phyloP scores from a whole-genome alignment of 1,284 basidiomycete genomes.

The Cutaneotrichosporon sp. region DNA sequence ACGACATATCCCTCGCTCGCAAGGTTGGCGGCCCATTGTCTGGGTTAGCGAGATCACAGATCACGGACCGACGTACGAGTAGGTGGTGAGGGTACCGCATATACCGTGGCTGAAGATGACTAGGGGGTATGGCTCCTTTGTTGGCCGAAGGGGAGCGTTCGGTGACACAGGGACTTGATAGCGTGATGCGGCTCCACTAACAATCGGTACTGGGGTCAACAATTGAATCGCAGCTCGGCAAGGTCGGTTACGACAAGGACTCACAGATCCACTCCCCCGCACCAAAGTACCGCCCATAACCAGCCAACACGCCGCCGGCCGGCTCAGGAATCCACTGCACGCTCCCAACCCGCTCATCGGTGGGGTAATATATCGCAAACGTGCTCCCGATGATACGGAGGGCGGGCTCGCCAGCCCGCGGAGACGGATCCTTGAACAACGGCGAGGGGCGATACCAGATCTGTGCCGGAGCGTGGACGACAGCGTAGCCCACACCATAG shows the following conservation, averaged over 20 bases:
- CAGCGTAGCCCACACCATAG: slow-evolving; percentile 32
- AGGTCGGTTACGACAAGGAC: neutral
- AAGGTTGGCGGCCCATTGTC: slow-evolving; percentile 67
- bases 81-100: slow-evolving; percentile 68
- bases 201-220: neutral
- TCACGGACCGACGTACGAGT: slow-evolving; percentile 57
- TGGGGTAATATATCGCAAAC: slow-evolving; percentile 45
- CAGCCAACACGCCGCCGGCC: slow-evolving; percentile 29
- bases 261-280: neutral
- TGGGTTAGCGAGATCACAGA: slow-evolving; percentile 37
- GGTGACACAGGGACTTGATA: neutral
- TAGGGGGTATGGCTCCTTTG: slow-evolving; percentile 60
- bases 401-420: slow-evolving; percentile 28
- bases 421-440: neutral
- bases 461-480: slow-evolving; percentile 26
- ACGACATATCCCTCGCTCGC: slow-evolving; percentile 74
- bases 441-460: slow-evolving; percentile 26
- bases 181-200: neutral
- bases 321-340: slow-evolving; percentile 39
- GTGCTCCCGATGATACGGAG: slow-evolving; percentile 33
- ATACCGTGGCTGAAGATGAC: slow-evolving; percentile 79
- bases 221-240: neutral
- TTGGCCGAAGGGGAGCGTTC: neutral
- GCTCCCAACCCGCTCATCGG: neutral
- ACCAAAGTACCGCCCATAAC: slow-evolving; percentile 39